Conservation (phyloP, 208 protist species). For the Crithidia sp. region DNA sequence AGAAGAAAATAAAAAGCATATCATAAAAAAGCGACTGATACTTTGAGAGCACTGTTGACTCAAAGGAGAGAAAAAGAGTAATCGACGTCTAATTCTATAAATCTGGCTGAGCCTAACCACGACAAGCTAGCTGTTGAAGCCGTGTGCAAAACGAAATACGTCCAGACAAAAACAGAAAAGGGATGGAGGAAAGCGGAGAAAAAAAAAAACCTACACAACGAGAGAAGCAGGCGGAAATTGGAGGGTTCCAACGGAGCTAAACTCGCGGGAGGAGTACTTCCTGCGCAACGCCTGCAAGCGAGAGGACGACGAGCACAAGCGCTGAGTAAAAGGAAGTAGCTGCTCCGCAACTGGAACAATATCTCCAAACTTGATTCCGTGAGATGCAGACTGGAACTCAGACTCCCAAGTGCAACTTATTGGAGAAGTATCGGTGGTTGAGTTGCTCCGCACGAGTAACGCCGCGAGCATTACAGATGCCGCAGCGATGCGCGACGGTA, state of each 20-base stretch:
- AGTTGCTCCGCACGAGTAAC: constrained; percentile 49
- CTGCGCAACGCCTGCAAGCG: constrained; percentile 64
- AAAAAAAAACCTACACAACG: constrained; percentile 18
- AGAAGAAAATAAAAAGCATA: constrained; percentile 15
- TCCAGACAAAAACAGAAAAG: too few relatives aligned
- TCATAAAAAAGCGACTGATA: constrained; percentile 10
- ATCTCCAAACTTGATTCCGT: constrained; percentile 60
- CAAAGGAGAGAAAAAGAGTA: neutral
- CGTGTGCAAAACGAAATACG: too few relatives aligned
- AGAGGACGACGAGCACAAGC: constrained; percentile 52
- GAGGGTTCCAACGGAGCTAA: constrained; percentile 46
- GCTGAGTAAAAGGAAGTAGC: constrained; percentile 64
- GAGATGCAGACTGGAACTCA: constrained; percentile 36
- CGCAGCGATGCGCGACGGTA: constrained; percentile 70
- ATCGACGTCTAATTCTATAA: neutral
- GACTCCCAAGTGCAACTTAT: constrained; percentile 47
- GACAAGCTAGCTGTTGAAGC: too few relatives aligned
- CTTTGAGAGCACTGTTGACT: neutral
- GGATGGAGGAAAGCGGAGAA: neutral
- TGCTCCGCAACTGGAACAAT: constrained; percentile 43
- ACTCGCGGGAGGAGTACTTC: constrained; percentile 66
- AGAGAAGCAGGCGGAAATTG: constrained; percentile 50
- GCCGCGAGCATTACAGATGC: constrained; percentile 59
- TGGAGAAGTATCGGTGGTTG: constrained; percentile 19
- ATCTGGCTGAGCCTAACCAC: neutral